Evolutionary conservation across 768 basidiomycete species (phyloP).

Genomic region (Tylopilus plumbeoviolaceoides): DNA sequence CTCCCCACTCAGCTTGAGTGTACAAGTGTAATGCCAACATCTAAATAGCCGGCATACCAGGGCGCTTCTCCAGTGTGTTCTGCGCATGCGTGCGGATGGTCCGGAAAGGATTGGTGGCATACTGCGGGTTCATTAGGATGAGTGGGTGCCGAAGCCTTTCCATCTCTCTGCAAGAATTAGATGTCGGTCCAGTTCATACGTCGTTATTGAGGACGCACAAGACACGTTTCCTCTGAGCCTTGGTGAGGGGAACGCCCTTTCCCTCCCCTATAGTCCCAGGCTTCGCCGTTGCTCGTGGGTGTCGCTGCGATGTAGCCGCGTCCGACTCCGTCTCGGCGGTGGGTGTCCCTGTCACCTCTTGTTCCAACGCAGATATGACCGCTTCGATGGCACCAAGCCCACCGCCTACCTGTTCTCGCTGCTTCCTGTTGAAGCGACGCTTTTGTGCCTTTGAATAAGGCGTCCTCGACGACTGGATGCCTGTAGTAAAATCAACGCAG

Average conservation of each 20-base stretch:
- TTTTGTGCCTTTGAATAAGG: conserved; percentile 72
- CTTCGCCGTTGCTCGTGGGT: conserved; percentile 25
- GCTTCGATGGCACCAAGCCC: conserved; percentile 48
- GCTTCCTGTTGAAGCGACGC: conserved; percentile 67
- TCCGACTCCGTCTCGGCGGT: conserved; percentile 13
- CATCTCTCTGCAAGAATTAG: conserved; percentile 42
- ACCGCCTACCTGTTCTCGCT: conserved; percentile 53
- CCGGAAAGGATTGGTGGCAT: conserved; percentile 66
- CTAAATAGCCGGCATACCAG: conserved; percentile 10
- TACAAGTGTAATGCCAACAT: not conserved
- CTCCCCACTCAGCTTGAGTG: not conserved
- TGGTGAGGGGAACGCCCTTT: conserved; percentile 52
- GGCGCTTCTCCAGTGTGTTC: conserved; percentile 66
- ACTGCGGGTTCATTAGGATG: conserved; percentile 63
- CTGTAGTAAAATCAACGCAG: conserved; percentile 26
- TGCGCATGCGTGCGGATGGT: conserved; percentile 76
- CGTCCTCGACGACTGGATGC: conserved; percentile 43
- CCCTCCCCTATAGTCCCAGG: conserved; percentile 66
- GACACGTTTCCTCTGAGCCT: conserved; percentile 59
- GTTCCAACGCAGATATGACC: conserved; percentile 53
- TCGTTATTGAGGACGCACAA: conserved; percentile 47
- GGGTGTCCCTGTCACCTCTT: conserved; percentile 23
- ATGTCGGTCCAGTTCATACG: not conserved
- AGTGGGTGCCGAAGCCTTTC: conserved; percentile 69
- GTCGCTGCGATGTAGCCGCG: conserved; percentile 14